Evolutionary conservation across 441 rosid genomes (phyloP).

Genomic region (Gossypium lobatum): DNA sequence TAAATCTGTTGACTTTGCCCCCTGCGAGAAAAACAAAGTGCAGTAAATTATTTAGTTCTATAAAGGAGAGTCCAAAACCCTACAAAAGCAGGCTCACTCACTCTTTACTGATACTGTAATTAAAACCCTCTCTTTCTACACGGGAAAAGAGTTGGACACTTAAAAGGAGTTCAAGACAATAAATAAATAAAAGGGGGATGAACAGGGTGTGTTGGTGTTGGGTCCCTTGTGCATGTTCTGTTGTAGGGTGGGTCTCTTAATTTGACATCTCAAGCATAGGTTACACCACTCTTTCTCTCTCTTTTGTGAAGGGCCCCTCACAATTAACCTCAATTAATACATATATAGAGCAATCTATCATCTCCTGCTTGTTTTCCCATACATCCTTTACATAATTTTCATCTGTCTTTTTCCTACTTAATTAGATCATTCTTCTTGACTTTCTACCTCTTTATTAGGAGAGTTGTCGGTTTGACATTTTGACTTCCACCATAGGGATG

Average conservation of each 20-base stretch:
- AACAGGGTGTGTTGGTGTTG: not conserved
- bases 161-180: slow-evolving; percentile 17
- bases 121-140: slow-evolving; percentile 11
- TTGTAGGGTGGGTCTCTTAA: slow-evolving; percentile 2
- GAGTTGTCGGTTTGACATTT: too few relatives aligned
- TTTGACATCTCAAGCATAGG: slow-evolving; percentile 10
- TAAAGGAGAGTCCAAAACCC: too few relatives aligned
- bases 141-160: slow-evolving; percentile 15
- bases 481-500: too few relatives aligned
- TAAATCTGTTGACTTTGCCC: slow-evolving; percentile 26
- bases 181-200: not conserved
- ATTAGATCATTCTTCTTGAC: too few relatives aligned
- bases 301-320: not conserved
- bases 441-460: too few relatives aligned
- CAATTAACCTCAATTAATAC: not conserved
- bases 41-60: slow-evolving; percentile 19
- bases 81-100: not conserved
- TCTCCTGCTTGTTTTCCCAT: too few relatives aligned
- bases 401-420: too few relatives aligned
- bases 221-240: slow-evolving; percentile 23
- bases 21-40: not conserved
- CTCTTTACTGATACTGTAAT: not conserved
- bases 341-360: not conserved
- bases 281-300: too few relatives aligned
- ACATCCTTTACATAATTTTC: too few relatives aligned